Evolutionary conservation across 176 grass and related monocot genomes (phyloP).

Genomic region (Microstegium vimineum): DNA sequence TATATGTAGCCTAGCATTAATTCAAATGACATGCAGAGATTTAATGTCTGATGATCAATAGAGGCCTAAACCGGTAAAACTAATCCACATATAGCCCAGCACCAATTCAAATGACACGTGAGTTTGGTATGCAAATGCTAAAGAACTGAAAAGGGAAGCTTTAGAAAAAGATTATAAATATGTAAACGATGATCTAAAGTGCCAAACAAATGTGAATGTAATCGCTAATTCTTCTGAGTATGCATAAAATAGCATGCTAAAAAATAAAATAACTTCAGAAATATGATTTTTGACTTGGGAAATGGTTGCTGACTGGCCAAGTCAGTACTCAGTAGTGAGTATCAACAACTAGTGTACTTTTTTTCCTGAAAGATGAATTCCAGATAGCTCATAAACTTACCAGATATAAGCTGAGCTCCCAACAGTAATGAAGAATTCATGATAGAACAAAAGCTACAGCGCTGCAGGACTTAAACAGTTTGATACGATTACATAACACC

Average conservation of each 20-base stretch:
- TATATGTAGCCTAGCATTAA: background rate
- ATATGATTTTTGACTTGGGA: background rate
- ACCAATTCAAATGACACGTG: background rate
- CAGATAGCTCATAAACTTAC: background rate
- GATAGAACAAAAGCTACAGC: background rate
- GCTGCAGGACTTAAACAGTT: constrained; percentile 13
- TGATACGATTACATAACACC: constrained; percentile 1
- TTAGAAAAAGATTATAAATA: background rate
- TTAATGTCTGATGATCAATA: background rate
- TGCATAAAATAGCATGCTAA: background rate
- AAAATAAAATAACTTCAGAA: background rate
- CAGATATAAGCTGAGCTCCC: background rate
- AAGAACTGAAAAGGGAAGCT: background rate
- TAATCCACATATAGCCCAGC: background rate
- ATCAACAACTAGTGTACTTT: background rate
- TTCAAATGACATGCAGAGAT: background rate
- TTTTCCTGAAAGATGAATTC: background rate
- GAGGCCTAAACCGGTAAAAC: background rate
- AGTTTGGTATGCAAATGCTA: background rate
- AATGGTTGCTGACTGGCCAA: background rate
- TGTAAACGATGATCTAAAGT: background rate
- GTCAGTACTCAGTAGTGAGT: background rate
- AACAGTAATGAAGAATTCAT: background rate
- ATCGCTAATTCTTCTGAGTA: background rate
- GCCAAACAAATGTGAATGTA: background rate